Base-by-base conservation (phyloP, 2,329 filamentous ascomycete genomes). In the Cadophora gregata region DNA sequence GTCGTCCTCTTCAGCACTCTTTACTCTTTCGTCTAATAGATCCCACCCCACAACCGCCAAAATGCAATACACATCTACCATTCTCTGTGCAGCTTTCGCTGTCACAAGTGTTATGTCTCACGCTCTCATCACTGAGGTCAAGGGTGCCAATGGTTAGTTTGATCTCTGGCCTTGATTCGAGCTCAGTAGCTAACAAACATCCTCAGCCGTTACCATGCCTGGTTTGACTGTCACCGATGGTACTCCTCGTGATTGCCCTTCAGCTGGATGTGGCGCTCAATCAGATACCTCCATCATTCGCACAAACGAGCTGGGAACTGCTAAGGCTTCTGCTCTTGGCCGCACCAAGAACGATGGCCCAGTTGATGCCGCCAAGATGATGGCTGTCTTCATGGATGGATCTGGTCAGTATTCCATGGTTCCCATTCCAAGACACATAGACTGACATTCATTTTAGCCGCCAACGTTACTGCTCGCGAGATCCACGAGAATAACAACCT, bases 231-330 rank as follows among this genome's bases (percentile, higher is more conserved):
- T 90, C 70, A 81, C 81, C 55, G 88, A 91, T 69, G 88, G 88
- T 72, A 90, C 88, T 69, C 89, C 88, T 56, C 87, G 89, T 74
- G 88, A 91, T 79, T 91, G 88, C 78, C 81, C 85, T 59, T 81
- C 80, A 73, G 86, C 88, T 71, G 70, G 77, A 58, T 90, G 88
- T 75, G 89, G 88, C 66, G 84, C 88, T 21, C 85, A 91, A 76
- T 86, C 84, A 66, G 89, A 91, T 75, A 91, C 89, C n/a, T 82
- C 88, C 77, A 90, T 91, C 81, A 90, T 91, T 78, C 86, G 88
- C 45, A 78, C 85, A 68, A 78, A 80, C 14, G 88, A 90, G 79
- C 82, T 91, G 66, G 79, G 80, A 45, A 83, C 80, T 59, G 81
- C 79, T 73, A 81, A 83, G 72, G 86, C 85, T 38, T 83, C 82